Base-by-base conservation (phyloP, 1,139 yeast species). In the Eremothecium gossypii region DNA sequence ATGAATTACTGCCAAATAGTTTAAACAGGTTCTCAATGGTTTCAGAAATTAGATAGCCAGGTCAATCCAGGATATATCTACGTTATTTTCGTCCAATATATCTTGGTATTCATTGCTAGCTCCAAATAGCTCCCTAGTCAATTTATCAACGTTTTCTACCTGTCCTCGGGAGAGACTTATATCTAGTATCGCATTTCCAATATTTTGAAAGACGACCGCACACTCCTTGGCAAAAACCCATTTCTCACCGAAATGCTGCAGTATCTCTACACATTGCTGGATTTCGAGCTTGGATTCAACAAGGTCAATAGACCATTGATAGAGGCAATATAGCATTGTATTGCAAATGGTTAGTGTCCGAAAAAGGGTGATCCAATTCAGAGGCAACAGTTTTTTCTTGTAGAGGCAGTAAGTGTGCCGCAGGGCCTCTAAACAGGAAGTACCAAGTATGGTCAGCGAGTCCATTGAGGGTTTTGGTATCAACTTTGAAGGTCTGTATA, bases 281-380 rank as follows among this genome's bases (percentile, higher is more conserved):
- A 71, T 65, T 44, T 71, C 74, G 3, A 68, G 63, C 47, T 69
- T 67, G 30, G 73, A 63, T 43, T 68, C 73, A 17, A 63, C 57
- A 12, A 71, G 53, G 49, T 72, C 74, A 26, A 71, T 65, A 33
- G 68, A 60, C 65, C 71, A 66, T 42, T 68, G 69, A 44, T 73
- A 67, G 13, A 73, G 48, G 46, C 76, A 71, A 50, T 65, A 69
- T 3, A 72, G 51, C 9, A 72, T 61, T 1, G 71, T 67, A 17
- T 74, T 66, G 50, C 76, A 70, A 11, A 66, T 65, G 29, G 70
- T 66, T 31, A 73, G 49, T 27, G 73, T 66, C 40, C 73, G 60
- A 49, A 70, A 68, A 10, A 71, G 50, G 1, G 74, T 70, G 27
- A 71, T 67, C 77, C 77, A 73, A 47, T 70, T 71, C 40, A 70